These are phyloP conservation scores for Monosporozyma servazzii DNA, from an alignment of 805 yeast genomes.

Conservation along the genomic window DNA sequence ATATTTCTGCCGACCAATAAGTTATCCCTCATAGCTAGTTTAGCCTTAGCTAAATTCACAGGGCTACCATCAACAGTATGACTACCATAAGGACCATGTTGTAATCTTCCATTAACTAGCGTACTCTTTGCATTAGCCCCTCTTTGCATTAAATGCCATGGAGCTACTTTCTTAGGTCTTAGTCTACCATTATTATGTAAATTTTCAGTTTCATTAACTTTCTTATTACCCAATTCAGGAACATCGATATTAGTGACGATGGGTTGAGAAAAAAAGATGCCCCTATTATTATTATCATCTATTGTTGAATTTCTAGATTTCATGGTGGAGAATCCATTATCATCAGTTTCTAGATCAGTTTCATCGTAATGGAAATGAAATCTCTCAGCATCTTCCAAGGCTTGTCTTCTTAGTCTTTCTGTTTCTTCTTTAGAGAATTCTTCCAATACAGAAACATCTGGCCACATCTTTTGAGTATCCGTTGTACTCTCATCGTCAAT, in stretches of 20 bases:
- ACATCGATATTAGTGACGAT: conserved; percentile 37
- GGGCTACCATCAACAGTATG: neutral
- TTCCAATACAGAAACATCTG: conserved; percentile 65
- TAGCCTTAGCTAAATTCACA: neutral
- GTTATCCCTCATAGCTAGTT: conserved; percentile 15
- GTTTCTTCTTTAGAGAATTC: conserved; percentile 70
- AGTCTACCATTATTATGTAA: conserved; percentile 46
- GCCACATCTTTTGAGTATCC: conserved; percentile 49
- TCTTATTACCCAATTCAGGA: conserved; percentile 34
- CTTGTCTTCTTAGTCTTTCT: conserved; percentile 37
- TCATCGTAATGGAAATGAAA: conserved; percentile 32
- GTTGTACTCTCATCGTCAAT: conserved; percentile 41
- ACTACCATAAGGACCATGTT: neutral
- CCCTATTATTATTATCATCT: conserved; percentile 13
- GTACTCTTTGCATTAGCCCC: conserved; percentile 1
- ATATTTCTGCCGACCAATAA: conserved; percentile 27
- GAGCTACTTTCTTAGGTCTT: conserved; percentile 66
- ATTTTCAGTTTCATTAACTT: conserved; percentile 48
- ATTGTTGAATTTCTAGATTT: neutral
- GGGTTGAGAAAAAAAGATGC: conserved; percentile 35
- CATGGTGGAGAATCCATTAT: neutral
- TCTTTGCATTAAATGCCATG: conserved; percentile 48
- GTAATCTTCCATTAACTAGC: neutral
- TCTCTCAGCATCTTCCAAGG: conserved; percentile 31
- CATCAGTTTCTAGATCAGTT: conserved; percentile 21